phyloP scores from a whole-genome alignment of 169 alveolate species.

The Babesia bigemina region DNA sequence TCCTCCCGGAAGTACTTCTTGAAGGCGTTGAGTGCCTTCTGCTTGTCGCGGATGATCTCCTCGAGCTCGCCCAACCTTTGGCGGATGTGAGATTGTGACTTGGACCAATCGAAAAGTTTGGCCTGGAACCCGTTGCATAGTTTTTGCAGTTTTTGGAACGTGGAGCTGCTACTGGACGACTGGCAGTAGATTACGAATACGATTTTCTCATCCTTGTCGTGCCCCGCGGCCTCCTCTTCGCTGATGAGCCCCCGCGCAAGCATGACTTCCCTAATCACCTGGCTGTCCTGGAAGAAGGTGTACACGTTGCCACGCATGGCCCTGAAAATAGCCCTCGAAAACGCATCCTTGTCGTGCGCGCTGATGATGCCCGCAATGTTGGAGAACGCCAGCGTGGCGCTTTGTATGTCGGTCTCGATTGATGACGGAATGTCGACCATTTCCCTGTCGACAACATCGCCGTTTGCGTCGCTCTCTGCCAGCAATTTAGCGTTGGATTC shows the following conservation, averaged over 20 bases:
- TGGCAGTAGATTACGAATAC: slow-evolving; percentile 94
- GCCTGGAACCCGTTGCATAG: slow-evolving; percentile 91
- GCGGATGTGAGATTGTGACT: slow-evolving; percentile 71
- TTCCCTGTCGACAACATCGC: slow-evolving; percentile 65
- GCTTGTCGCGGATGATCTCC: slow-evolving; percentile 84
- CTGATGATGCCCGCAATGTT: slow-evolving; percentile 92
- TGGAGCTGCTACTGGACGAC: slow-evolving; percentile 83
- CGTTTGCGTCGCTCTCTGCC: slow-evolving; percentile 50
- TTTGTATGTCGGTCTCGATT: neutral
- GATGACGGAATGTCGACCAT: slow-evolving; percentile 30
- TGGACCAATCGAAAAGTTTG: slow-evolving; percentile 85
- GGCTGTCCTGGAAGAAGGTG: slow-evolving; percentile 87
- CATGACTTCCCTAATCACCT: slow-evolving; percentile 74
- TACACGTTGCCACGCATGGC: slow-evolving; percentile 96
- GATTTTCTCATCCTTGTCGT: slow-evolving; percentile 69
- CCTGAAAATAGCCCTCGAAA: slow-evolving; percentile 94
- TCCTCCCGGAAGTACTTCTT: slow-evolving; percentile 86
- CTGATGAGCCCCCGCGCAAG: slow-evolving; percentile 35
- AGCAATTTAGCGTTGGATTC: slow-evolving; percentile 69
- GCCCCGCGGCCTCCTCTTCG: slow-evolving; percentile 54
- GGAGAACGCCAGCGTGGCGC: slow-evolving; percentile 79
- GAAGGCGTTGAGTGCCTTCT: slow-evolving; percentile 87
- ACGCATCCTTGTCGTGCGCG: slow-evolving; percentile 88
- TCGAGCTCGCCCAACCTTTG: slow-evolving; percentile 76
- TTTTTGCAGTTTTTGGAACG: slow-evolving; percentile 88